A percentile compares a stretch with the other conserved stretches of the same genome.
phyloP scores from a whole-genome alignment of 805 yeast species.

The Lipomyces orientalis region DNA sequence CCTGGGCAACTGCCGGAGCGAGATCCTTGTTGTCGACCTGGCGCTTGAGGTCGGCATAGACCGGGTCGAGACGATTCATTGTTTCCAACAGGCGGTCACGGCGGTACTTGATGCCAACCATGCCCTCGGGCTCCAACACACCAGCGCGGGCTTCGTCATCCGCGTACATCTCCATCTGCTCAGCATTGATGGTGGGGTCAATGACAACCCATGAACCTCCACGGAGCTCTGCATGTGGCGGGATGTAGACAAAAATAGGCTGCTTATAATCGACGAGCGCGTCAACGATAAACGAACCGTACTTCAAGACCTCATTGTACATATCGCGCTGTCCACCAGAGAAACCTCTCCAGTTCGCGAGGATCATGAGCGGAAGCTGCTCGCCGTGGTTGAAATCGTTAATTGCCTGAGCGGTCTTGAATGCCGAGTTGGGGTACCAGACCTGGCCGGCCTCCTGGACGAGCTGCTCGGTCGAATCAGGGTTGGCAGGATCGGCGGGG shows the following conservation, averaged over 20 bases:
- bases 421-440: conserved; percentile 99
- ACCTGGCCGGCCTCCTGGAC: conserved; percentile 98
- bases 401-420: conserved; percentile 98
- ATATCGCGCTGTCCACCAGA: conserved; percentile 99
- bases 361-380: conserved; percentile 93
- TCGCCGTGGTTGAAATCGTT: conserved; percentile 98
- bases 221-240: conserved; percentile 97
- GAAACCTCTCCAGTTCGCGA: conserved; percentile 99
- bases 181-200: conserved; percentile 95
- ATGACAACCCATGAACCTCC: conserved; percentile 99
- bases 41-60: conserved; percentile 69
- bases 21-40: conserved; percentile 58
- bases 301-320: conserved; percentile 97
- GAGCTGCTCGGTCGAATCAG: conserved; percentile 84
- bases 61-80: conserved; percentile 85
- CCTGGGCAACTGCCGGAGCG: conserved; percentile 67
- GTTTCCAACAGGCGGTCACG: conserved; percentile 89
- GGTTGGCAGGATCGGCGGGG: conserved; percentile 99
- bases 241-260: conserved; percentile 95
- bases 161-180: conserved; percentile 99
- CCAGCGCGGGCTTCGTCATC: conserved; percentile 96
- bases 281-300: conserved; percentile 96
- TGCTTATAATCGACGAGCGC: conserved; percentile 95
- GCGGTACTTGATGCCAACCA: conserved; percentile 98
- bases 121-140: conserved; percentile 98